A percentile compares a stretch with the other conserved stretches of the same genome.
These are phyloP conservation scores for Myxozyma nipponensis DNA, from an alignment of 805 yeast genomes.

Conservation along the genomic window DNA sequence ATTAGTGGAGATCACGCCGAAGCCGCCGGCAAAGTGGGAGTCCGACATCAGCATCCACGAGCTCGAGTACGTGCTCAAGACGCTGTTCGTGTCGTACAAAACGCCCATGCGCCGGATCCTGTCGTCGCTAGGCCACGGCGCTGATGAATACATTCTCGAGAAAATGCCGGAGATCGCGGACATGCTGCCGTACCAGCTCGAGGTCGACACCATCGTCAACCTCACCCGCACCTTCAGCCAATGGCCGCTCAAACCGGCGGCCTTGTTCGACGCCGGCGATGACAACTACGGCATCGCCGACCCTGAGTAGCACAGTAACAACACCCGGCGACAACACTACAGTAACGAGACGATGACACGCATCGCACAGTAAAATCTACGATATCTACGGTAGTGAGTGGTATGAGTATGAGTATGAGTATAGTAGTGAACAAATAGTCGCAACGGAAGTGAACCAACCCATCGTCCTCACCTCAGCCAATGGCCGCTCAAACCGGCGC, in stretches of 20 bases:
- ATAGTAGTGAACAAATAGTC: no score
- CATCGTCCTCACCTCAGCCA: no score
- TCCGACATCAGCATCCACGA: slow-evolving; percentile 47
- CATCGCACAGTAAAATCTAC: no score
- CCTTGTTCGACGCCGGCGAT: slow-evolving; percentile 44
- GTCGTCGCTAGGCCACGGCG: slow-evolving; percentile 75
- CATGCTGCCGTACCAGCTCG: slow-evolving; percentile 48
- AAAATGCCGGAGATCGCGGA: slow-evolving; percentile 40
- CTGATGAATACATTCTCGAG: slow-evolving; percentile 40
- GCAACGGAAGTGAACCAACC: no score
- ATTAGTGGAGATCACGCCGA: slow-evolving; percentile 56
- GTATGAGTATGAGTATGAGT: no score
- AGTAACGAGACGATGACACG: no score
- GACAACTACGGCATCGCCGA: slow-evolving; percentile 24
- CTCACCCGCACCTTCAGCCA: slow-evolving; percentile 51
- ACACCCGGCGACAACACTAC: no score
- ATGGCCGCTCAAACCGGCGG: slow-evolving; percentile 87
- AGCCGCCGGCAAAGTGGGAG: slow-evolving; percentile 34
- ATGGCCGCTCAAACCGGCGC: slow-evolving; percentile 89
- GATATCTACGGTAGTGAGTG: no score
- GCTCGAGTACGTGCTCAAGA: slow-evolving; percentile 65
- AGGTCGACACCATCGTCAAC: slow-evolving; percentile 51
- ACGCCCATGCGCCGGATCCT: slow-evolving; percentile 48
- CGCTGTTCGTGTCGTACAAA: slow-evolving; percentile 49
- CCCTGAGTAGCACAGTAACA: background rate